Base-by-base conservation (phyloP, 305 asterid genomes). In the Fraxinus nigra region DNA sequence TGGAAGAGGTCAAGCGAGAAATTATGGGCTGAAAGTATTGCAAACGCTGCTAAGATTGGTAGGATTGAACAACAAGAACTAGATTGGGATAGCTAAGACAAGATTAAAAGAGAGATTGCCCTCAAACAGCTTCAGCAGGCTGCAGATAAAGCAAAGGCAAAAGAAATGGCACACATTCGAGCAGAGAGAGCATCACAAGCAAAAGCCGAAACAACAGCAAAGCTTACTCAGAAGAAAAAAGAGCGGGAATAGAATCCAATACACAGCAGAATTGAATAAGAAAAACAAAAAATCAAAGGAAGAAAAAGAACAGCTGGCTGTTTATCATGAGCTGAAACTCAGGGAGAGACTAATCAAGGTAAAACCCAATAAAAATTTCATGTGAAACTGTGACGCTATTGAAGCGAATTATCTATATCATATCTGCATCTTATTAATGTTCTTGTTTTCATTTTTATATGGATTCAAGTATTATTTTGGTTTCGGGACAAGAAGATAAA, bases 61-160 rank as follows among this genome's bases (percentile, higher is more conserved):
- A 91, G 91, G 81, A 76, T 16, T 74, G 95, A 88, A 81, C 93
- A 94, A 85, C 85, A 87, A 85, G 93, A 93, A 88, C 90, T 96
- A 82, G 92, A 92, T 13, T 96, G 99, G 99, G 92, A 94, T 79
- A 93, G 92, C 89, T 93, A 92, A 76, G 92, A 88, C 51, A 92
- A 86, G 79, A 82, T 90, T 54, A 90, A 87, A 81, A 85, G 79
- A 85, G 95, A 90, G 84, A 85, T 90, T 38, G 89, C 92, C 82
- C 86, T 85, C 26, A 80, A 84, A 76, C 88, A 88, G 85, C 87
- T 84, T 75, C 88, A 83, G 26, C 75, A 40, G 72, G 86, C 86
- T 77, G 91, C 88, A 80, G 89, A 93, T 80, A 87, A 80, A 84
- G 91, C 86, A 13, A 92, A 82, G 91, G 90, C 84, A 61, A 89